Conservation (phyloP, 768 basidiomycete genomes). For the Lyophyllum shimeji region DNA sequence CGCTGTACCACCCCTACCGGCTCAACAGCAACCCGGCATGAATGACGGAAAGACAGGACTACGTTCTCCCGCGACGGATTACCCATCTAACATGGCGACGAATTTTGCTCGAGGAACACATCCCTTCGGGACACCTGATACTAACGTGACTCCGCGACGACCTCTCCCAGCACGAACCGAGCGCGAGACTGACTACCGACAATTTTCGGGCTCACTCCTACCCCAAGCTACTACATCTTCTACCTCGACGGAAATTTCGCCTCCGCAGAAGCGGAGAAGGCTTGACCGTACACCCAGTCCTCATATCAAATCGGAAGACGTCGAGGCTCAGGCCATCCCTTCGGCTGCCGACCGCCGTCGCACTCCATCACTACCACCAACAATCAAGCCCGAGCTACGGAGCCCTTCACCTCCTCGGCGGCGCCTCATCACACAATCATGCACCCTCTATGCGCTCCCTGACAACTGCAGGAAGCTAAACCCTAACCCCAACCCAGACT, state of each 20-base stretch:
- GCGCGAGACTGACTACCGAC: not conserved
- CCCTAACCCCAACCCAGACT: slow-evolving; percentile 12
- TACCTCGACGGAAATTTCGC: not conserved
- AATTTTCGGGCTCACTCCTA: not conserved
- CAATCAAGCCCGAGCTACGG: not conserved
- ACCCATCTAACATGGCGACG: no score
- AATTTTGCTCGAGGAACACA: not conserved
- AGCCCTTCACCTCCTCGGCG: slow-evolving; percentile 15
- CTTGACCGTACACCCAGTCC: slow-evolving; percentile 1
- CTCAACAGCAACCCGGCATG: not conserved
- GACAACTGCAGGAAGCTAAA: slow-evolving; percentile 21
- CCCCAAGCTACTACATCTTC: not conserved
- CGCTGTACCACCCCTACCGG: not conserved
- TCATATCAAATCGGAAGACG: not conserved
- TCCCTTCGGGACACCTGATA: not conserved
- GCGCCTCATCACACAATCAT: slow-evolving; percentile 26
- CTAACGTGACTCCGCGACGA: not conserved
- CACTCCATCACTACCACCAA: not conserved
- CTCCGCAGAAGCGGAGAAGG: not conserved
- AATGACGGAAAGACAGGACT: not conserved
- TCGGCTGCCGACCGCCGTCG: not conserved
- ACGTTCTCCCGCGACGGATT: not conserved
- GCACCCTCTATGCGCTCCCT: slow-evolving; percentile 27
- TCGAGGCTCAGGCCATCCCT: not conserved
- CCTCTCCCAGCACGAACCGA: not conserved